Conservation (phyloP, 1,284 basidiomycete species). For the Ganoderma boninense region DNA sequence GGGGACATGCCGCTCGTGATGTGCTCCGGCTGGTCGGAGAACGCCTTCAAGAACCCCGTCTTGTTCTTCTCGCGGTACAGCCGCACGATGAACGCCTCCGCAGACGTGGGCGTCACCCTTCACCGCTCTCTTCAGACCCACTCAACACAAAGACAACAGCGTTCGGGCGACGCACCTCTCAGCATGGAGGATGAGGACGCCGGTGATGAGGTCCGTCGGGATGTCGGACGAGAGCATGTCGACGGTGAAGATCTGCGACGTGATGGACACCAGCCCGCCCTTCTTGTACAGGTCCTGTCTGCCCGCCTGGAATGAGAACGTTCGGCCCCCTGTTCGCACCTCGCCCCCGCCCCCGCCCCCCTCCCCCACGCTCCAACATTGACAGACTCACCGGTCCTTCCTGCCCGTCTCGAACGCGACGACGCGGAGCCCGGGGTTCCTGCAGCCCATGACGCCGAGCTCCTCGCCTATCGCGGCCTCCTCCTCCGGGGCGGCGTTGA, state of each 20-base stretch:
- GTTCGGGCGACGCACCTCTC: no score
- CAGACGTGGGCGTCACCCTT: conserved; percentile 85
- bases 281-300: conserved; percentile 88
- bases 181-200: conserved; percentile 91
- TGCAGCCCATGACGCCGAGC: conserved; percentile 90
- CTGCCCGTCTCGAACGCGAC: conserved; percentile 87
- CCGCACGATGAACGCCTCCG: conserved; percentile 92
- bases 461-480: conserved; percentile 94
- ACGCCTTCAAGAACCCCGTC: conserved; percentile 94
- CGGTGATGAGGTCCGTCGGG: conserved; percentile 84
- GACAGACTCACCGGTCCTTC: conserved; percentile 72
- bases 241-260: conserved; percentile 92
- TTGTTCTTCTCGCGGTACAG: conserved; percentile 90
- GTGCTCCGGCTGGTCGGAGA: conserved; percentile 95
- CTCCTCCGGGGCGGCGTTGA: conserved; percentile 90
- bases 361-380: no score
- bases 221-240: conserved; percentile 94
- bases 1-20: conserved; percentile 94
- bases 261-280: conserved; percentile 92
- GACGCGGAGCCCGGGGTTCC: conserved; percentile 85
- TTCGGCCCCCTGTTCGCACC: background rate
- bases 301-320: conserved; percentile 22
- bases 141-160: conserved; percentile 45
- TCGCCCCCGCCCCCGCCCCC: background rate
- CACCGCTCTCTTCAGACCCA: conserved; percentile 54